Evolutionary conservation across 2,329 filamentous ascomycete genomes (phyloP), one percentile per base, ranked within the genome.

Genomic region (Fusarium beomiforme): DNA sequence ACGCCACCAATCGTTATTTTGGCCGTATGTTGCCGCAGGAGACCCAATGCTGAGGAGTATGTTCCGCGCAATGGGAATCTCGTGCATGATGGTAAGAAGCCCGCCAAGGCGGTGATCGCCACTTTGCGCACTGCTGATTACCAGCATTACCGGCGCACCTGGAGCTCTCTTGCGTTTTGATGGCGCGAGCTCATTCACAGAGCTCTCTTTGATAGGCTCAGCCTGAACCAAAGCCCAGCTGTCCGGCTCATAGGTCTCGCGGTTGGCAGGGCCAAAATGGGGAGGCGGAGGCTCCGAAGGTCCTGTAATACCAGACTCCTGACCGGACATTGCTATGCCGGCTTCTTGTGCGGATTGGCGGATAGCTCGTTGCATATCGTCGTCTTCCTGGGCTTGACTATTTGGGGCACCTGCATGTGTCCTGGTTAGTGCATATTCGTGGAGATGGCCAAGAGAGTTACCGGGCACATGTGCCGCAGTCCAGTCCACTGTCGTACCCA

Each of bases 1-100:
- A 67, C 84, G 86, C 89, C 89, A 91, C 89, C 89, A 91, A 64
- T 88, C 85, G 16, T 80, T 80, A 69, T 88, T 83, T 70, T 86
- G 83, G 2, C 89, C 88, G 68, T 91, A 91, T 36, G 80, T 83
- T 3, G 79, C 73, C 5, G 83, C 79, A 8, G 83, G 77, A 6
- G 76, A 58, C 3, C 84, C 84, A 13, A 78, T 80, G 26, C 80
- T 76, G 5, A 91, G 81, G 16, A 91, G 79, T 5, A 85, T 79
- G 69, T 90, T 90, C 56, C 89, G 84, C 2, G 84, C 84, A 1
- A 88, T 78, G 2, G 89, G 89, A 26, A 91, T 90, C 59, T 86
- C 82, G 72, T 90, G 87, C 41, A 88, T 82, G 11, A 91, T 88
- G 8, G 88, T 89, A 16, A 91, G 71, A 6, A 91, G 77, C 0